phyloP scores from a whole-genome alignment of 2,329 filamentous ascomycete genomes.

The Shiraia sp. region DNA sequence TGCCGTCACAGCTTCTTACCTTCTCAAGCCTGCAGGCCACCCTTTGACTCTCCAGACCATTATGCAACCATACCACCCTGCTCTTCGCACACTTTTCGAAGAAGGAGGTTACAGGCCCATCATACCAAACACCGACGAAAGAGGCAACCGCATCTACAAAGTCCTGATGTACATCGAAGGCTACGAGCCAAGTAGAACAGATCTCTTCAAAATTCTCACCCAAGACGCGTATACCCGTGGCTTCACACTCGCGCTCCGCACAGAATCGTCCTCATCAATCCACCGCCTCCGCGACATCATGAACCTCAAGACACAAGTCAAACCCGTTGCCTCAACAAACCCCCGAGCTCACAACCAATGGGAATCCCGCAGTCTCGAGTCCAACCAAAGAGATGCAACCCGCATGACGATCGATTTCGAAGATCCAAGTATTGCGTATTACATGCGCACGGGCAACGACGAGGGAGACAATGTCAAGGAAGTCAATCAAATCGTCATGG shows the following conservation, averaged over 20 bases:
- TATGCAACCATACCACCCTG: constrained; percentile 48
- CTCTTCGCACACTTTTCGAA: constrained; percentile 38
- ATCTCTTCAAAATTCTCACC: constrained; percentile 33
- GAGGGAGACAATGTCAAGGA: constrained; percentile 8
- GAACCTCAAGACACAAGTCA: constrained; percentile 24
- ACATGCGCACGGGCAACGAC: constrained; percentile 16
- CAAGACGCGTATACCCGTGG: constrained; percentile 39
- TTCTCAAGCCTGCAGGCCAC: constrained; percentile 45
- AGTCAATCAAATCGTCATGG: constrained; percentile 35
- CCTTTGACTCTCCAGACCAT: constrained; percentile 28
- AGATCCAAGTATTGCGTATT: constrained; percentile 15
- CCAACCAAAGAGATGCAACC: neutral
- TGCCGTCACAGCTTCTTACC: constrained; percentile 51
- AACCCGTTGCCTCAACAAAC: constrained; percentile 19
- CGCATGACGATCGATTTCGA: constrained; percentile 14
- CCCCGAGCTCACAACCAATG: constrained; percentile 24
- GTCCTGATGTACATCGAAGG: constrained; percentile 43
- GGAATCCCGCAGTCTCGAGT: constrained; percentile 1
- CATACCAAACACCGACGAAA: constrained; percentile 16
- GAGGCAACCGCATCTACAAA: constrained; percentile 28
- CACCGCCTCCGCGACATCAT: constrained; percentile 34
- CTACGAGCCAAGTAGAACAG: constrained; percentile 33
- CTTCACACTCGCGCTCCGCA: constrained; percentile 30
- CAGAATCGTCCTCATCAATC: constrained; percentile 23
- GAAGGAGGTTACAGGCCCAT: constrained; percentile 41